These are phyloP conservation scores for Fusarium setosum DNA, from an alignment of 2,329 filamentous ascomycete genomes.

Conservation along the genomic window DNA sequence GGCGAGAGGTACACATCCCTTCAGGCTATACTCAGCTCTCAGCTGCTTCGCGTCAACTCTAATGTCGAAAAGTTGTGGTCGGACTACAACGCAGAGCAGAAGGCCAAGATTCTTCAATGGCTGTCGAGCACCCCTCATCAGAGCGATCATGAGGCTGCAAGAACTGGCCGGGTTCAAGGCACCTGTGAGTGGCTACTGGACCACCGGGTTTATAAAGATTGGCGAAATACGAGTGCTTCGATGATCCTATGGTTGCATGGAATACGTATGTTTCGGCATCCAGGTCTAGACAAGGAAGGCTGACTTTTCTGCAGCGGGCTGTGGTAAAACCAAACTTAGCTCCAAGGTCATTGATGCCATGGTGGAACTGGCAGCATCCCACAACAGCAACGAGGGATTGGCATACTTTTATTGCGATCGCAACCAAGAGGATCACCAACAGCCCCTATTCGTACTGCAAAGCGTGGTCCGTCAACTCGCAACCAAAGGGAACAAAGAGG, in stretches of 20 bases:
- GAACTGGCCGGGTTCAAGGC: constrained; percentile 6
- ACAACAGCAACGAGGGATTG: constrained; percentile 3
- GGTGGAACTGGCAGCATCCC: not conserved
- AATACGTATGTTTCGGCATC: constrained; percentile 4
- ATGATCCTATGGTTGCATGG: constrained; percentile 10
- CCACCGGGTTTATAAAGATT: constrained; percentile 6
- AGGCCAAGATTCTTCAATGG: constrained; percentile 20
- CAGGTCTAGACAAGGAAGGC: not conserved
- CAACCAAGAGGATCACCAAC: constrained; percentile 10
- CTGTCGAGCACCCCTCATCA: constrained; percentile 17
- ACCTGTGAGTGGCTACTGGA: constrained; percentile 16
- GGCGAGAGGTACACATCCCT: not conserved
- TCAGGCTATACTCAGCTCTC: not conserved
- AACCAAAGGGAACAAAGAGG: not conserved
- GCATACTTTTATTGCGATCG: constrained; percentile 34
- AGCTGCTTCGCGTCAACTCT: not conserved
- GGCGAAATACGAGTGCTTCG: constrained; percentile 1
- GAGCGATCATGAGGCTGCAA: constrained; percentile 15
- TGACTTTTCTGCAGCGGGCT: constrained; percentile 8
- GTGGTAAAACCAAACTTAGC: constrained; percentile 25
- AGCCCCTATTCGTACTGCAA: constrained; percentile 16
- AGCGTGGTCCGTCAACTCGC: constrained; percentile 30
- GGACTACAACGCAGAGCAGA: constrained; percentile 12
- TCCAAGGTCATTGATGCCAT: constrained; percentile 18
- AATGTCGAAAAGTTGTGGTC: not conserved